Evolutionary conservation across 1,139 yeast species (phyloP).

Genomic region (Suzukiozyma palmioleophila): DNA sequence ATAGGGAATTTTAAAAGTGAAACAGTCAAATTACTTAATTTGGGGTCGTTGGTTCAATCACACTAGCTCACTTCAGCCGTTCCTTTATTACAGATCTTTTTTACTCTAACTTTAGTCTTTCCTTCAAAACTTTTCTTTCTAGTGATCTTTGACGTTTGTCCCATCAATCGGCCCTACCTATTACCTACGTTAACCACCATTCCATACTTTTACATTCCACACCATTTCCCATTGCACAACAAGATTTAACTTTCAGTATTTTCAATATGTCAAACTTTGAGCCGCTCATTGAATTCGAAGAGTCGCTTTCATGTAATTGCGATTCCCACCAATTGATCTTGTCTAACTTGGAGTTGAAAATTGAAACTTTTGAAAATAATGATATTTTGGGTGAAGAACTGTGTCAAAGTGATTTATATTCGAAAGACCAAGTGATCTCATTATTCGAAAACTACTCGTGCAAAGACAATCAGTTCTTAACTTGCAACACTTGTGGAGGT

Average conservation of each 20-base stretch:
- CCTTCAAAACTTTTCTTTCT: conserved; percentile 1
- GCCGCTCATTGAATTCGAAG: conserved; percentile 38
- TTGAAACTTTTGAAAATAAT: conserved; percentile 17
- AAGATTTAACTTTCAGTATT: too few species aligned
- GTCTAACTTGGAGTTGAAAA: conserved; percentile 26
- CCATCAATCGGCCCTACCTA: background rate
- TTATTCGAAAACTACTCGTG: conserved; percentile 22
- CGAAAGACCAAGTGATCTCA: conserved; percentile 6
- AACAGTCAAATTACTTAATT: background rate
- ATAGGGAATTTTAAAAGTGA: background rate
- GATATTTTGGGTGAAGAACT: conserved; percentile 4
- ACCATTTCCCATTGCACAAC: background rate
- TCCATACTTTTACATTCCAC: background rate
- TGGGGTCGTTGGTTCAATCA: background rate
- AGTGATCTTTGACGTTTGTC: background rate
- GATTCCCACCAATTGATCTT: conserved; percentile 21
- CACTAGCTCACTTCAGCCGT: conserved; percentile 3
- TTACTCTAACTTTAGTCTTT: conserved; percentile 4
- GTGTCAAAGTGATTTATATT: background rate
- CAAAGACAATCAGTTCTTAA: conserved; percentile 31
- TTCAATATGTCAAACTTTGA: background rate
- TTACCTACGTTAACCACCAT: too few species aligned
- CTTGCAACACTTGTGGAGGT: conserved; percentile 23
- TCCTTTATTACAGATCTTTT: conserved; percentile 3
- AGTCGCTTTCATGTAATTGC: conserved; percentile 27